A percentile compares a stretch with the other conserved stretches of the same genome.
Conservation (phyloP, 495 filamentous ascomycete genomes). For the Monascus purpureus region DNA sequence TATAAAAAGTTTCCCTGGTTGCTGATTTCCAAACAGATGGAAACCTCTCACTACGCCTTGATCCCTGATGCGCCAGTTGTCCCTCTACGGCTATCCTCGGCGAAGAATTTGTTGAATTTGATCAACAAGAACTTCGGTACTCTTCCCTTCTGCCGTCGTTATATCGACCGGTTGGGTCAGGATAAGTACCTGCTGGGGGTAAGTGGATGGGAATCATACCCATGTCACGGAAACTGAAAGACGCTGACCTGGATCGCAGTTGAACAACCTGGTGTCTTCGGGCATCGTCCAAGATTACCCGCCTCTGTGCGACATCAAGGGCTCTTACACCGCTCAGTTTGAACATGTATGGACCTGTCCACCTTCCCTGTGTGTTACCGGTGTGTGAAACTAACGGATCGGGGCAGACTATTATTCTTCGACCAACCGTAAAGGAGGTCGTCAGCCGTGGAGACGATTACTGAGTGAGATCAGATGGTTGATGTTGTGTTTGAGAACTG, state of each 20-base stretch:
- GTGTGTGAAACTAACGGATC: slow-evolving; percentile 11
- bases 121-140: slow-evolving; percentile 92
- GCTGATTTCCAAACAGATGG: slow-evolving; percentile 26
- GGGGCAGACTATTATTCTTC: slow-evolving; percentile 67
- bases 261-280: slow-evolving; percentile 74
- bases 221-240: too few species aligned
- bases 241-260: slow-evolving; percentile 30
- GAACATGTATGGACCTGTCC: slow-evolving; percentile 61
- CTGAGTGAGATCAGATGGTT: slow-evolving; percentile 22
- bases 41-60: slow-evolving; percentile 67
- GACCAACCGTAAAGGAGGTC: slow-evolving; percentile 83
- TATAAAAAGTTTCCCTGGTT: background rate
- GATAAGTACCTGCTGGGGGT: slow-evolving; percentile 80
- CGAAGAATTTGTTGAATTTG: slow-evolving; percentile 67
- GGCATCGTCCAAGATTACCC: slow-evolving; percentile 87
- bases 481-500: too few species aligned
- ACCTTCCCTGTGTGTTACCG: slow-evolving; percentile 1
- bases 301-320: slow-evolving; percentile 82
- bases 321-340: slow-evolving; percentile 86
- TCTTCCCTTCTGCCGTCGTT: slow-evolving; percentile 72
- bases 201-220: slow-evolving; percentile 15
- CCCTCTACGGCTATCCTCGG: slow-evolving; percentile 54
- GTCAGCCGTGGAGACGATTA: slow-evolving; percentile 88
- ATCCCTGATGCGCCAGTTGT: slow-evolving; percentile 49
- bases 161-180: slow-evolving; percentile 72